Evolutionary conservation across 768 basidiomycete genomes (phyloP).

Genomic region (Rhizopogon roseolus): DNA sequence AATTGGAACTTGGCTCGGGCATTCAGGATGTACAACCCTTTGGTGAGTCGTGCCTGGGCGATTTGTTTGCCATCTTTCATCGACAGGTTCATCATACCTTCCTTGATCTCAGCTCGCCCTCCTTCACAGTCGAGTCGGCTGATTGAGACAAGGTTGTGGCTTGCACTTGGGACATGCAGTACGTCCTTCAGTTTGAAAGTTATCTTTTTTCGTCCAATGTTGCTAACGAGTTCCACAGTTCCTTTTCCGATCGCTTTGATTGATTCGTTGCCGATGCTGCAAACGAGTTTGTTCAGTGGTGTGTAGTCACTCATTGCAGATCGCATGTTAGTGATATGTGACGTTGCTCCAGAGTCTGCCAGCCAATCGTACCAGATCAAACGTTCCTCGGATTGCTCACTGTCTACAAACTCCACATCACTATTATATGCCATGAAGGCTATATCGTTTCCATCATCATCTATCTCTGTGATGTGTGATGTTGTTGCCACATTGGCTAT

Average conservation of each 20-base stretch:
- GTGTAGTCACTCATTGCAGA: neutral
- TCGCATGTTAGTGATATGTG: neutral
- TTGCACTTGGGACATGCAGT: neutral
- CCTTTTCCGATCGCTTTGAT: neutral
- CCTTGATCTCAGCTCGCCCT: neutral
- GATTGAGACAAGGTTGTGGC: conserved; percentile 3
- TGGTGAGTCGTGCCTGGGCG: neutral
- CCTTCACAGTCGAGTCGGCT: neutral
- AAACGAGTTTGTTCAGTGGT: too few species aligned
- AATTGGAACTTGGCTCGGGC: neutral
- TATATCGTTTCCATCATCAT: too few species aligned
- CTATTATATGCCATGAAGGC: too few species aligned
- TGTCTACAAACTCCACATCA: neutral
- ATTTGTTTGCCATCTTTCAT: neutral
- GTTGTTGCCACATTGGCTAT: too few species aligned
- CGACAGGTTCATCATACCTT: too few species aligned
- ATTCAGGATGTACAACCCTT: neutral
- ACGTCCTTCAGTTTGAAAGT: neutral
- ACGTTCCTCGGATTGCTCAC: neutral
- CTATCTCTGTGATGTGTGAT: too few species aligned
- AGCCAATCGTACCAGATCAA: conserved; percentile 8
- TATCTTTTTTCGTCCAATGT: neutral
- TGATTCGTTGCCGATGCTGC: too few species aligned
- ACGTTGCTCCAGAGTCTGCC: neutral
- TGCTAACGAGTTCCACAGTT: neutral